Evolutionary conservation across 1,139 yeast species (phyloP), one percentile per base, ranked within the genome.

Genomic region (Geotrichum fermentans): DNA sequence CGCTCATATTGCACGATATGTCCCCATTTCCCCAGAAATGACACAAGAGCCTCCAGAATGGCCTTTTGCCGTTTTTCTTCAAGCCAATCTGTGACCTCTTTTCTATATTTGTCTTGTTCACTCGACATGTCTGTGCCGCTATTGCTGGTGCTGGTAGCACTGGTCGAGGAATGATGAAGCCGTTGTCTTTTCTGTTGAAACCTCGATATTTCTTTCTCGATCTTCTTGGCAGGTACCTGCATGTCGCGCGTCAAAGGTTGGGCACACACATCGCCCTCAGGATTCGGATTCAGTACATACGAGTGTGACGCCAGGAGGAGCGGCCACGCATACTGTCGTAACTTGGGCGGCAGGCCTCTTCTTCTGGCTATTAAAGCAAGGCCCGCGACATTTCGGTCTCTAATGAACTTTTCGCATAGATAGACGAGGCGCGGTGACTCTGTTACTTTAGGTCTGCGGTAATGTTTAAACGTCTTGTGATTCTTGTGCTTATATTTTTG

Each of bases 271-370:
- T 24, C 8, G 8, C 28, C 28, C 10, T 24, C 28, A 6, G 10
- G 10, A 24, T 24, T 24, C 2, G 45, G 42, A 47, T 80, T 74
- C 40, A 79, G 68, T 16, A 88, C 96, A 70, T 82, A 85, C 0
- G 97, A 96, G 64, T 90, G 97, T 58, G 80, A 79, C 56, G 81
- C 81, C 53, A 90, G 67, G 47, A 90, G 65, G 8, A 86, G 69
- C 2, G 97, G 96, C 97, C 97, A 90, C 10, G 86, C 83, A 52
- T 77, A 74, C 57, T 79, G 80, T 53, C 97, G 73, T 50, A 87
- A 71, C 53, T 80, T 77, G 0, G 95, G 94, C 1, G 97, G 97
- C 26, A 89, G 72, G 1, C 97, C 97, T 54, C 80, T 74, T 57
- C 83, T 90, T 54, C 96, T 73, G 1, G 96, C 90, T 14, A 89